Conservation (phyloP, 306 rosid genomes). For the Lathyrus sativus region DNA sequence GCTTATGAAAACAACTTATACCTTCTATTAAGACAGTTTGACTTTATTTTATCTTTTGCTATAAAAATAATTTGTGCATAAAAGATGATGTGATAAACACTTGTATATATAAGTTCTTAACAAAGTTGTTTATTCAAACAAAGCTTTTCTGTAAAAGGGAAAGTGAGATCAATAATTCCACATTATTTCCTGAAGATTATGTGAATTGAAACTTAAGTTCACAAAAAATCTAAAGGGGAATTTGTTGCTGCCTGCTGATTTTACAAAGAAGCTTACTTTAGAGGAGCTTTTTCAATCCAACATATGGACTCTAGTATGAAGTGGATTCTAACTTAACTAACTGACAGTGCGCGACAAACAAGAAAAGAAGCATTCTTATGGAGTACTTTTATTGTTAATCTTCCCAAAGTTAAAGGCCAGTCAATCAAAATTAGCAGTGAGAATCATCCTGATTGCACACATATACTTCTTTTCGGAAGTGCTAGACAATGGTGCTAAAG, state of each 20-base stretch:
- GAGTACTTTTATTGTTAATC: conserved; percentile 6
- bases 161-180: conserved; percentile 4
- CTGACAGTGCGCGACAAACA: neutral
- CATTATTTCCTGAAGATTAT: neutral
- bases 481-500: neutral
- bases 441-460: conserved; percentile 13
- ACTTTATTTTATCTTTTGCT: neutral
- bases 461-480: conserved; percentile 9
- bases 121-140: neutral
- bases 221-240: conserved; percentile 1
- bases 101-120: neutral
- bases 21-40: neutral
- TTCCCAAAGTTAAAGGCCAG: neutral
- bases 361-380: conserved; percentile 25
- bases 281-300: neutral
- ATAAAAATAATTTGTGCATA: neutral
- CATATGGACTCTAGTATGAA: neutral
- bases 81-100: neutral
- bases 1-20: neutral
- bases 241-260: conserved; percentile 3
- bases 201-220: neutral
- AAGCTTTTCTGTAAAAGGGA: neutral
- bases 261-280: neutral
- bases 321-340: neutral
- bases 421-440: conserved; percentile 4